Conservation (phyloP, 768 basidiomycete species). For the Termitomyces sp. region DNA sequence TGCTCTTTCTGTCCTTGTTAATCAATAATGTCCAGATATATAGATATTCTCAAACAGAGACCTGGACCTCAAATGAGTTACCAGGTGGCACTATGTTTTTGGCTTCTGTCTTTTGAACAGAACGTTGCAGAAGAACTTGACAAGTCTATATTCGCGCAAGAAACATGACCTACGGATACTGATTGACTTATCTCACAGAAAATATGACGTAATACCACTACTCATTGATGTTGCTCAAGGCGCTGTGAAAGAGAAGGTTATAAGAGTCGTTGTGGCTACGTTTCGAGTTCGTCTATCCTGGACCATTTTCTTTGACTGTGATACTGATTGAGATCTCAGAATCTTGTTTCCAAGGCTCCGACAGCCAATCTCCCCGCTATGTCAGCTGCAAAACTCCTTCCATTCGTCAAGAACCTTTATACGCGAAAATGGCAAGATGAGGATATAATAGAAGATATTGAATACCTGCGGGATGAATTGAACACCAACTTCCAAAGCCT, state of each 20-base stretch:
- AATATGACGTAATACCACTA: slow-evolving; percentile 84
- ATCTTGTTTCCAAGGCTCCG: slow-evolving; percentile 87
- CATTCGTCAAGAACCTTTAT: slow-evolving; percentile 81
- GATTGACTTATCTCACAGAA: slow-evolving; percentile 39
- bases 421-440: slow-evolving; percentile 92
- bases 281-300: slow-evolving; percentile 54
- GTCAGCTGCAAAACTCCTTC: slow-evolving; percentile 82
- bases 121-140: slow-evolving; percentile 83
- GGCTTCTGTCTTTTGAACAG: slow-evolving; percentile 90
- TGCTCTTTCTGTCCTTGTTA: not conserved
- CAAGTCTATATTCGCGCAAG: slow-evolving; percentile 46
- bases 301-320: not conserved
- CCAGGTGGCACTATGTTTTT: slow-evolving; percentile 88
- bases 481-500: slow-evolving; percentile 80
- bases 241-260: slow-evolving; percentile 96
- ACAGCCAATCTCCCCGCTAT: slow-evolving; percentile 86
- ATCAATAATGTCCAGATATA: slow-evolving; percentile 43
- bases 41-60: slow-evolving; percentile 77
- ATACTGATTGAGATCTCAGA: slow-evolving; percentile 42
- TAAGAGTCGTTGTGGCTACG: slow-evolving; percentile 87
- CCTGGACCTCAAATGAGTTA: slow-evolving; percentile 94
- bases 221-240: slow-evolving; percentile 80
- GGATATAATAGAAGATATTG: slow-evolving; percentile 88
- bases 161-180: not conserved
- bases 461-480: slow-evolving; percentile 85